A percentile compares a stretch with the other conserved stretches of the same genome.
These are phyloP conservation scores for Mycena latifolia DNA, from an alignment of 768 basidiomycete species.

Conservation along the genomic window DNA sequence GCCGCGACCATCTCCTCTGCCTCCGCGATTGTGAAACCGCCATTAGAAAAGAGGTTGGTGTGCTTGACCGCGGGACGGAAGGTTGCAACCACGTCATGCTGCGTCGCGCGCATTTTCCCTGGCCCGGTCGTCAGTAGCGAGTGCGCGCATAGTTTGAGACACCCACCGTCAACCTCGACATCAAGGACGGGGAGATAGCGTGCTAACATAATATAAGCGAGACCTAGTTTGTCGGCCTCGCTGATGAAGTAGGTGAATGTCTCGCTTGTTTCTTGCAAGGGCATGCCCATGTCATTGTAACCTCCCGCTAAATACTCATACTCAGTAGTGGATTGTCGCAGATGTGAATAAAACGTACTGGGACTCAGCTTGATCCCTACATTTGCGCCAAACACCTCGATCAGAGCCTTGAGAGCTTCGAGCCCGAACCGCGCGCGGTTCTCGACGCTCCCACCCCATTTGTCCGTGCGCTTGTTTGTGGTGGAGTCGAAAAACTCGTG, in stretches of 20 bases:
- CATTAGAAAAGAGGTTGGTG: conserved; percentile 53
- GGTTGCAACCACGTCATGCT: conserved; percentile 40
- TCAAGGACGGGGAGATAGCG: conserved; percentile 43
- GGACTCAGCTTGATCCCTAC: conserved; percentile 46
- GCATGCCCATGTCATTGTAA: conserved; percentile 34
- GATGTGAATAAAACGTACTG: neutral
- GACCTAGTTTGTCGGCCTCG: conserved; percentile 28
- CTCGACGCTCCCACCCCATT: conserved; percentile 56
- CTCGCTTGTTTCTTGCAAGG: conserved; percentile 35
- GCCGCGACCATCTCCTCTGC: conserved; percentile 49
- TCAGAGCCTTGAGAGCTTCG: conserved; percentile 45
- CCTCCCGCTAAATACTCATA: neutral
- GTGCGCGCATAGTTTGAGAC: neutral
- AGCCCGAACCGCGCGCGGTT: conserved; percentile 54
- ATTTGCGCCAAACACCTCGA: conserved; percentile 47
- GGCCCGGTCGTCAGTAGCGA: neutral
- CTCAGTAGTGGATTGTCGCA: neutral
- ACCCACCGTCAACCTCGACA: conserved; percentile 34
- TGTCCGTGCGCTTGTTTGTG: conserved; percentile 49
- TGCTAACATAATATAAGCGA: conserved; percentile 47
- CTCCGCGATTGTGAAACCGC: conserved; percentile 49
- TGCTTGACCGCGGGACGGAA: conserved; percentile 45
- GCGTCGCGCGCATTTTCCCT: conserved; percentile 5
- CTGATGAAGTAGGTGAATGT: conserved; percentile 38
- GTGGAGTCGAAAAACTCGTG: conserved; percentile 49